Base-by-base conservation (phyloP, 495 filamentous ascomycete genomes). In the Pyronema omphalodes region DNA sequence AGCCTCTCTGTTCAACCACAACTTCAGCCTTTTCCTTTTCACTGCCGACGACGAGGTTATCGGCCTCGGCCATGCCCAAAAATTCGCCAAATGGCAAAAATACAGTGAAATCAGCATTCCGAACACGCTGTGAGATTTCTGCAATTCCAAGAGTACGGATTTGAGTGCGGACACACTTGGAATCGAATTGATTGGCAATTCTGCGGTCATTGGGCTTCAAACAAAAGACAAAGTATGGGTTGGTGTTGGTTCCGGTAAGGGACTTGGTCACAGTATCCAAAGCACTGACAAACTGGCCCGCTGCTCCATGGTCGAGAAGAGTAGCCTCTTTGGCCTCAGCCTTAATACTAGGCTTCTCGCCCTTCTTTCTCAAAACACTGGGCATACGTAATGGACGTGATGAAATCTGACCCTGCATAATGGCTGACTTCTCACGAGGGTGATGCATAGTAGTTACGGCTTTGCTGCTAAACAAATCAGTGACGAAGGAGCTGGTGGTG, bases 101-200 rank as follows among this genome's bases (percentile, higher is more conserved):
- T 29, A 98, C 69, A 57, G 85, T 93, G 71, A 94, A 95, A 65
- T 98, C 88, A 1, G 89, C 88, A 58, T 91, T 88, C 41, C 87
- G 76, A 37, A 96, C 71, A 7, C 91, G 76, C 62, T 93, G 87
- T 62, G 88, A 94, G 66, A 98, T 94, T 61, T 98, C 91, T 4
- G 89, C 88, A 63, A 98, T 93, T 33, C 91, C 91, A 58, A 98
- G 84, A 0, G 87, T 93, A 67, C 95, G 88, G 4, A 98, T 77
- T 68, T 98, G 91, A 34, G 82, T 82, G 12, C 91, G 80, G 19
- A 98, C 91, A 64, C 88, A 95, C 68, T 98, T 96, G 72, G 87
- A 94, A 67, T 98, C 91, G 58, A 96, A 96, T 66, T 96, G 91
- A 58, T 98, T 96, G 49, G 91, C 89, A 57, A 98, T 98, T 23